Base-by-base conservation (phyloP, 2,329 filamentous ascomycete genomes). In the Cadophora malorum region DNA sequence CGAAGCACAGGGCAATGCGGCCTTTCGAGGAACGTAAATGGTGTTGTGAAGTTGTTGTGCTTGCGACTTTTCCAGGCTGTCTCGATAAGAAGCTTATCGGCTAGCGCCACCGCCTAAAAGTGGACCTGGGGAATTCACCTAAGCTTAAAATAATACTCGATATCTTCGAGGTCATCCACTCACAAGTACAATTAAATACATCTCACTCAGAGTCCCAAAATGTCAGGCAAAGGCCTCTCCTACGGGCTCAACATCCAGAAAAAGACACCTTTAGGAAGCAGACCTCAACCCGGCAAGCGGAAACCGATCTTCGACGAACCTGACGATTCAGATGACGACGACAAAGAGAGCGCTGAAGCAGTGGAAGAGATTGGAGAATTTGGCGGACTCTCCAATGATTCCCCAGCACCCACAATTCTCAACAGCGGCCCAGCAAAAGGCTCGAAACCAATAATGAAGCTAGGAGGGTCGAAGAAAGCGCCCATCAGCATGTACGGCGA, bases 201-300 rank as follows among this genome's bases (percentile, higher is more conserved):
- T 3, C 45, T 38, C 41, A 9, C 23, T 38, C 63, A 56, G 23
- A 23, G 2, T 47, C 10, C 10, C 52, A 73, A 67, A 21, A 78
- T 79, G 77, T 74, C 74, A 58, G 72, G 73, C n/a, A 68, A 69
- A n/a, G 79, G 79, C 5, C 79, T 86, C 63, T 83, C 83, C 23
- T 85, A 84, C 72, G 89, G 89, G 62, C 82, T 91, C 49, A 91
- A 86, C 74, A 73, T 88, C 55, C 79, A 83, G 61, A 90, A 88
- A 75, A 91, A 90, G 78, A 65, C 79, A 79, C 68, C 79, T 31
- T 45, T 52, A 31, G 72, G 65, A 45, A 73, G 82, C 2, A 88
- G 86, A 73, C 79, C 84, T 4, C 79, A 80, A 35, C 83, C 83
- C 3, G 76, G 80, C 1, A 86, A 83, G 73, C 80, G 83, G 72